Conservation (phyloP, 352 stramenopile genomes). For the Phytopythium oedochilum region DNA sequence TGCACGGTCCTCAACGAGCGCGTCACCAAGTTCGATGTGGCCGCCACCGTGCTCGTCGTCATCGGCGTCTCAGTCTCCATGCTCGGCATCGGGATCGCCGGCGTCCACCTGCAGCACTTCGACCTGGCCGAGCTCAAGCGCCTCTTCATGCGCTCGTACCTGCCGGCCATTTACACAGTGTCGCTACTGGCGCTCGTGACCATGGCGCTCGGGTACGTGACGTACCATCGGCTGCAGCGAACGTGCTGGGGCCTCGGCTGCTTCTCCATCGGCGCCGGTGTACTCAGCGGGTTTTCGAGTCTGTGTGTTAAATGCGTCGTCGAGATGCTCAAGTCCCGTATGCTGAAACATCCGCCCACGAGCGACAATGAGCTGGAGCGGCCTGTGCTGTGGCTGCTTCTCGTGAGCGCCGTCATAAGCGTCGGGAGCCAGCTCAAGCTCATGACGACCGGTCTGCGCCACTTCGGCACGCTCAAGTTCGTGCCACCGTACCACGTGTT, state of each 20-base stretch:
- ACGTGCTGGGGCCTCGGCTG: conserved; percentile 15
- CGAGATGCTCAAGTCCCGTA: conserved; percentile 23
- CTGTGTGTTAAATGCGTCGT: conserved; percentile 31
- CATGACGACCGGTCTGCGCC: conserved; percentile 24
- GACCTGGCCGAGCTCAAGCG: conserved; percentile 15
- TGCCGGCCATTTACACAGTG: conserved; percentile 22
- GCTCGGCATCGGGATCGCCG: conserved; percentile 20
- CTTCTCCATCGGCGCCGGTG: conserved; percentile 24
- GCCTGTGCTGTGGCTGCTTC: conserved; percentile 18
- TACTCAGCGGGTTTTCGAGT: conserved; percentile 34
- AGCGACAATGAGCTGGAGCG: conserved; percentile 18
- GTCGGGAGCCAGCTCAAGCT: conserved; percentile 29
- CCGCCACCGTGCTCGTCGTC: conserved; percentile 26
- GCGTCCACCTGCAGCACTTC: conserved; percentile 14
- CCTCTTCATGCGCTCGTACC: conserved; percentile 16
- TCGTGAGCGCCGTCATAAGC: conserved; percentile 18
- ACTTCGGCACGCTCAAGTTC: conserved; percentile 44
- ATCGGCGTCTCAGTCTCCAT: conserved; percentile 23
- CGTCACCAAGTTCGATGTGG: conserved; percentile 24
- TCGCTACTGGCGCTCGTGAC: conserved; percentile 12
- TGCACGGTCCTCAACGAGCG: conserved; percentile 24
- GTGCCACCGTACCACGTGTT: conserved; percentile 39
- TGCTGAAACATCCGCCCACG: not conserved
- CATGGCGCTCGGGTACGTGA: conserved; percentile 9
- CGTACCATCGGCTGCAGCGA: conserved; percentile 6